Evolutionary conservation across 805 yeast species (phyloP).

Genomic region (Kluyveromyces lactis): DNA sequence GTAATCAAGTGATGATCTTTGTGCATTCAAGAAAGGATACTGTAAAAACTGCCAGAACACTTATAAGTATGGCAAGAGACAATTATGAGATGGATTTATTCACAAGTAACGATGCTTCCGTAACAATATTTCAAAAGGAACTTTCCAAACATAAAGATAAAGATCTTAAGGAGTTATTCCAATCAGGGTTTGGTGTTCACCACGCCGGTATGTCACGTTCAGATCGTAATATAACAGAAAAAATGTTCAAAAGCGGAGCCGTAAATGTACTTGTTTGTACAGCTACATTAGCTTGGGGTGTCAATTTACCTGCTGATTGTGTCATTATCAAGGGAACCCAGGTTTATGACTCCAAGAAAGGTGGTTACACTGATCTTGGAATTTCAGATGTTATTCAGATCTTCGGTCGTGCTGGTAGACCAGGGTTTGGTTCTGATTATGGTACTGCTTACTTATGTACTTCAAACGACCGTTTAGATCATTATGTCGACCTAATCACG

Average conservation of each 20-base stretch:
- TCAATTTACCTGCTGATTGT: slow-evolving; percentile 94
- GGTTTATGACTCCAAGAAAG: slow-evolving; percentile 86
- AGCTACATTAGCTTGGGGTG: slow-evolving; percentile 99
- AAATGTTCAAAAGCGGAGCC: slow-evolving; percentile 76
- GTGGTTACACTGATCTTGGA: slow-evolving; percentile 90
- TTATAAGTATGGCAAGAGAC: slow-evolving; percentile 58
- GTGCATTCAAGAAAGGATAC: slow-evolving; percentile 96
- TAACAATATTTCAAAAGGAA: slow-evolving; percentile 46
- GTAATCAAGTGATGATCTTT: slow-evolving; percentile 91
- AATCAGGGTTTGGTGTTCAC: slow-evolving; percentile 82
- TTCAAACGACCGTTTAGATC: slow-evolving; percentile 70
- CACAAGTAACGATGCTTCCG: slow-evolving; percentile 17
- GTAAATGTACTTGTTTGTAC: slow-evolving; percentile 90
- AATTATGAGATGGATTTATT: slow-evolving; percentile 46
- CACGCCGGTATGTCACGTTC: slow-evolving; percentile 95
- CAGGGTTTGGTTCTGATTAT: slow-evolving; percentile 75
- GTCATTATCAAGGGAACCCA: slow-evolving; percentile 96
- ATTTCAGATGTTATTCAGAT: slow-evolving; percentile 96
- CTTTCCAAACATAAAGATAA: slow-evolving; percentile 62
- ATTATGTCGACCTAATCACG: slow-evolving; percentile 77
- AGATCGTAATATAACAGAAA: slow-evolving; percentile 84
- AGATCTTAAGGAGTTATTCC: slow-evolving; percentile 75
- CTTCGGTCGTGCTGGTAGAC: slow-evolving; percentile 99
- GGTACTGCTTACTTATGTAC: slow-evolving; percentile 94
- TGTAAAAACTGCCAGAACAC: slow-evolving; percentile 66